Base-by-base conservation (phyloP, 306 rosid genomes). In the Canavalia gladiata region DNA sequence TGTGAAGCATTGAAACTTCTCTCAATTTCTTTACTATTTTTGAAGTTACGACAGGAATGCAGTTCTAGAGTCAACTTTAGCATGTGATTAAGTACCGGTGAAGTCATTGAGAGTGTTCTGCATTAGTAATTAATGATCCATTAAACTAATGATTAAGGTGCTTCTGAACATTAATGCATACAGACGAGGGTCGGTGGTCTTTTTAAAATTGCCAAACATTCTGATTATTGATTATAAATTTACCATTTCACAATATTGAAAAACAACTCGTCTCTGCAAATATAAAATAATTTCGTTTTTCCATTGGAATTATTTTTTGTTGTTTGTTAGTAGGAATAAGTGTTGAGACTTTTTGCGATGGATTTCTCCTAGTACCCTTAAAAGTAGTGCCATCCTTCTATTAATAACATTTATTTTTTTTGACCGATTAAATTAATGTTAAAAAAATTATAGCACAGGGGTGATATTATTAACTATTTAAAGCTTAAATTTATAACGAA, bases 61-160 rank as follows among this genome's bases (percentile, higher is more conserved):
- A 28, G 42, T 30, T 42, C 8, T 35, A 63, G 82, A 70, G 93
- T 90, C 91, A 92, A 92, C 92, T 92, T 75, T 84, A 75, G 87
- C 93, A 87, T 86, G 89, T 83, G 89, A 86, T 78, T 34, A 51
- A 12, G 88, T 73, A 55, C 28, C 3, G 63, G 47, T 66, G 74
- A 74, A 81, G 77, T 84, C 25, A 81, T 33, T 64, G 41, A 82
- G 78, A 68, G 82, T 37, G 75, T 68, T 68, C 73, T 73, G 54
- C 77, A 73, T 64, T 71, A 57, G 63, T 68, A 50, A 51, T 77
- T 71, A 75, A 60, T 18, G 25, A 18, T 2, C 34, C 33, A 49
- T 45, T 86, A 82, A 62, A 74, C 64, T 77, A 82, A 51, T 74
- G 11, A 45, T 78, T 54, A 31, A 43, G 76, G 47, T 41, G 18